A percentile compares a stretch with the other conserved stretches of the same genome.
Evolutionary conservation across 805 yeast genomes (phyloP).

Genomic region (Candida broadrunensis): DNA sequence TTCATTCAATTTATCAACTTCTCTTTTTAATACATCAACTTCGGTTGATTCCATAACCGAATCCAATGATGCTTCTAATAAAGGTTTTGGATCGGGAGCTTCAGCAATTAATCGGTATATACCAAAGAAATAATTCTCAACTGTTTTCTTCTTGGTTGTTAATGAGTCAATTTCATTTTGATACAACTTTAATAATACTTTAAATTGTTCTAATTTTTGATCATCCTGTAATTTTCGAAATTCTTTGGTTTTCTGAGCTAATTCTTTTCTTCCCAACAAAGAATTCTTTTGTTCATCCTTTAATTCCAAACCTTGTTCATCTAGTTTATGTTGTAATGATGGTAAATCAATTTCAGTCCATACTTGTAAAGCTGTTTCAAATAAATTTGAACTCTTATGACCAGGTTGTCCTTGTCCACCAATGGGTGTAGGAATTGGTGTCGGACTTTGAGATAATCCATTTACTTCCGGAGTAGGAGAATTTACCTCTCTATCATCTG

Average conservation of each 20-base stretch:
- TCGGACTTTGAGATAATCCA: not conserved
- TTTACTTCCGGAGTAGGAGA: not conserved
- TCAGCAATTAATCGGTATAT: conserved; percentile 77
- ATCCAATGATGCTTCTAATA: conserved; percentile 67
- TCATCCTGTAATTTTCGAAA: conserved; percentile 71
- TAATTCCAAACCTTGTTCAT: conserved; percentile 69
- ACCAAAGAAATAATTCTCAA: conserved; percentile 72
- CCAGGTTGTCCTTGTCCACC: not conserved
- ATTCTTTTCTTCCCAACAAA: conserved; percentile 64
- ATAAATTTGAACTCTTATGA: conserved; percentile 16
- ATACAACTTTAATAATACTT: conserved; percentile 68
- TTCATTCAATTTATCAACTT: conserved; percentile 50
- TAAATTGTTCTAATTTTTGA: conserved; percentile 63
- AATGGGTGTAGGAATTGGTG: not conserved
- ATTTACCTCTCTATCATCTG: not conserved
- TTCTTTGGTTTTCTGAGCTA: conserved; percentile 82
- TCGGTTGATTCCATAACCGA: conserved; percentile 57
- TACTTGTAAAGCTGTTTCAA: conserved; percentile 59
- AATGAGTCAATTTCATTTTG: conserved; percentile 85
- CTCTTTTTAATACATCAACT: conserved; percentile 47
- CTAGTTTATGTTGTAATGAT: conserved; percentile 66
- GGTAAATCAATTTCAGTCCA: conserved; percentile 79
- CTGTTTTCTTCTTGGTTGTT: conserved; percentile 70
- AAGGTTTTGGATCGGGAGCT: conserved; percentile 89
- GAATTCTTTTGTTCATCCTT: conserved; percentile 69